phyloP scores from a whole-genome alignment of 2,329 filamentous ascomycete species.

The Ophiostoma sp. region DNA sequence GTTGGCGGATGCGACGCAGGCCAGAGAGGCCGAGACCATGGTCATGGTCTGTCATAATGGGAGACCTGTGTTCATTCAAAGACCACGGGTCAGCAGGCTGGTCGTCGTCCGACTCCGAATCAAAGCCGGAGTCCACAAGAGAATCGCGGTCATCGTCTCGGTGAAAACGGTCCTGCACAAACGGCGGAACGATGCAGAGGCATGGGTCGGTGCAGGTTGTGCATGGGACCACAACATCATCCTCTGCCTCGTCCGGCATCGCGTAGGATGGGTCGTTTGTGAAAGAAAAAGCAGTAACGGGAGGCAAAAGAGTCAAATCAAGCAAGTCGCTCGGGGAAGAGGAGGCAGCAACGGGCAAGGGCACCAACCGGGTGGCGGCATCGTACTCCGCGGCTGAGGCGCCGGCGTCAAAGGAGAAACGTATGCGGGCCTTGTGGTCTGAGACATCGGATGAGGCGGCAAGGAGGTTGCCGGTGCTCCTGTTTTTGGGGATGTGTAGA shows the following conservation, averaged over 20 bases:
- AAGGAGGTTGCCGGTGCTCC: conserved; percentile 62
- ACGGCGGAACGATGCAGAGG: not conserved
- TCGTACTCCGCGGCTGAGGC: conserved; percentile 64
- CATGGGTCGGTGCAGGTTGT: not conserved
- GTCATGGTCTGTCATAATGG: conserved; percentile 82
- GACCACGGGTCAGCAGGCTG: not conserved
- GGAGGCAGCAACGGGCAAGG: not conserved
- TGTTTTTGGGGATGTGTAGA: conserved; percentile 62
- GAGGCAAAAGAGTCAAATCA: not conserved
- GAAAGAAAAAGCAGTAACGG: not conserved
- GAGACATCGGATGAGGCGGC: conserved; percentile 47
- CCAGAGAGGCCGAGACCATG: conserved; percentile 83
- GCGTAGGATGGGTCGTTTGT: not conserved
- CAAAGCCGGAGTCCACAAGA: not conserved
- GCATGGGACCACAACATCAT: not conserved
- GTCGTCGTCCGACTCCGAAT: not conserved
- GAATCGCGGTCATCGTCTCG: not conserved
- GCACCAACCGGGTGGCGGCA: conserved; percentile 69
- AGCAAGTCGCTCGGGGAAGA: not conserved
- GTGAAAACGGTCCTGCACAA: not conserved
- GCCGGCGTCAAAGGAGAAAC: conserved; percentile 76
- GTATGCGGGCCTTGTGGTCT: conserved; percentile 59
- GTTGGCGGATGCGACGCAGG: conserved; percentile 89
- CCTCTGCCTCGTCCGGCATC: not conserved
- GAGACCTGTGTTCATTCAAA: conserved; percentile 61